A percentile compares a stretch with the other conserved stretches of the same genome.
Evolutionary conservation across 1,284 basidiomycete species (phyloP).

Genomic region (Pisolithus thermaeus): DNA sequence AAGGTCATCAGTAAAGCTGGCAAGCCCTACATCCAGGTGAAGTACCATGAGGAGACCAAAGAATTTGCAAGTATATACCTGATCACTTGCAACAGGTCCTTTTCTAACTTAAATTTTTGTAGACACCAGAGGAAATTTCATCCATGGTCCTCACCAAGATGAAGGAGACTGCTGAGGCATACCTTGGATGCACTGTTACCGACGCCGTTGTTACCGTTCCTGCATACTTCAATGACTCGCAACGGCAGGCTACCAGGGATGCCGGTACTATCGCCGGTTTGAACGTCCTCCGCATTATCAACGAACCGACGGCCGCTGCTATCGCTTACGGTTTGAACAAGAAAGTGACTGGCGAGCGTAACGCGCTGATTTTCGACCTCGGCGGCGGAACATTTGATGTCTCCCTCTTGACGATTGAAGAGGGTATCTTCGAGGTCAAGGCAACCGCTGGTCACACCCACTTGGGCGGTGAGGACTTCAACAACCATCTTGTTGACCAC

Average conservation of each 20-base stretch:
- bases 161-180: slow-evolving; percentile 99
- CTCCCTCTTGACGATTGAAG: slow-evolving; percentile 94
- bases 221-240: slow-evolving; percentile 72
- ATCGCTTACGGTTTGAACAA: slow-evolving; percentile 99
- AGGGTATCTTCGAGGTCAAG: slow-evolving; percentile 96
- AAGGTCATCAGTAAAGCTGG: slow-evolving; percentile 62
- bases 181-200: slow-evolving; percentile 93
- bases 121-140: too few relatives aligned
- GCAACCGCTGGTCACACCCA: slow-evolving; percentile 99
- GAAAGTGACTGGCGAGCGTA: slow-evolving; percentile 80
- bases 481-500: slow-evolving; percentile 93
- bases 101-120: too few relatives aligned
- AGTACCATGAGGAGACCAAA: slow-evolving; percentile 75
- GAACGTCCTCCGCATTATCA: slow-evolving; percentile 95
- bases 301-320: slow-evolving; percentile 97
- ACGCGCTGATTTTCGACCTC: slow-evolving; percentile 49
- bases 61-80: slow-evolving; percentile 58
- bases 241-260: slow-evolving; percentile 80
- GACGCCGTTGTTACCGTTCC: slow-evolving; percentile 98
- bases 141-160: too few relatives aligned
- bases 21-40: too few relatives aligned
- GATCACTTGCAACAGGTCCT: too few relatives aligned
- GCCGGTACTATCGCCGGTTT: slow-evolving; percentile 97
- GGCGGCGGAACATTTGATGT: slow-evolving; percentile 99
- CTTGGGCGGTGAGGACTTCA: slow-evolving; percentile 98